phyloP scores from a whole-genome alignment of 2,329 filamentous ascomycete genomes.

The Alternaria gansuensis region DNA sequence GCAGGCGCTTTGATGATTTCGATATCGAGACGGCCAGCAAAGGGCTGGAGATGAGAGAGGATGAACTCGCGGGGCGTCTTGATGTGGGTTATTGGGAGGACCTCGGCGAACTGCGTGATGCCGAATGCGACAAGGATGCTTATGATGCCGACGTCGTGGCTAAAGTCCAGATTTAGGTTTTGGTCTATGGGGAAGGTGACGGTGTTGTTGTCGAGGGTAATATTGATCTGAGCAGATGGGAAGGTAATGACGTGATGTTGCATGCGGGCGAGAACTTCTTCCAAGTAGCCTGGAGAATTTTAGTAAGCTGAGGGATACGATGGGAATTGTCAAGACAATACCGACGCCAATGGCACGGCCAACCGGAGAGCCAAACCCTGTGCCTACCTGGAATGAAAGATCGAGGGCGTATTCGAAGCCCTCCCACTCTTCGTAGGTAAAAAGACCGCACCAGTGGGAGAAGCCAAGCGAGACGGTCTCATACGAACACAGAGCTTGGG shows the following conservation, averaged over 20 bases:
- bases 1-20: conserved; percentile 75
- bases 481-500: conserved; percentile 78
- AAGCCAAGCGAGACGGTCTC: conserved; percentile 81
- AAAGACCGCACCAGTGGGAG: conserved; percentile 76
- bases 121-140: conserved; percentile 76
- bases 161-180: conserved; percentile 78
- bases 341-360: conserved; percentile 77
- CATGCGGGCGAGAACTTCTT: conserved; percentile 76
- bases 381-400: conserved; percentile 68
- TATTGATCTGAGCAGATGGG: conserved; percentile 63
- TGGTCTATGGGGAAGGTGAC: conserved; percentile 78
- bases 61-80: conserved; percentile 68
- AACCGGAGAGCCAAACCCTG: conserved; percentile 70
- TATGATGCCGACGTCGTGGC: conserved; percentile 78
- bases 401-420: conserved; percentile 77
- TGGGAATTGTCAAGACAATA: conserved; percentile 51
- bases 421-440: conserved; percentile 78
- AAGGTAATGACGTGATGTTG: conserved; percentile 66
- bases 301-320: not conserved
- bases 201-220: conserved; percentile 73
- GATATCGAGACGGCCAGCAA: conserved; percentile 76
- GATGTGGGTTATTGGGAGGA: conserved; percentile 65
- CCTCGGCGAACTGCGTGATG: conserved; percentile 71
- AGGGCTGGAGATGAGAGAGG: conserved; percentile 73
- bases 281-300: conserved; percentile 59